Evolutionary conservation across 2,329 filamentous ascomycete genomes (phyloP), one percentile per base, ranked within the genome.

Genomic region (Fusarium oxysporum): DNA sequence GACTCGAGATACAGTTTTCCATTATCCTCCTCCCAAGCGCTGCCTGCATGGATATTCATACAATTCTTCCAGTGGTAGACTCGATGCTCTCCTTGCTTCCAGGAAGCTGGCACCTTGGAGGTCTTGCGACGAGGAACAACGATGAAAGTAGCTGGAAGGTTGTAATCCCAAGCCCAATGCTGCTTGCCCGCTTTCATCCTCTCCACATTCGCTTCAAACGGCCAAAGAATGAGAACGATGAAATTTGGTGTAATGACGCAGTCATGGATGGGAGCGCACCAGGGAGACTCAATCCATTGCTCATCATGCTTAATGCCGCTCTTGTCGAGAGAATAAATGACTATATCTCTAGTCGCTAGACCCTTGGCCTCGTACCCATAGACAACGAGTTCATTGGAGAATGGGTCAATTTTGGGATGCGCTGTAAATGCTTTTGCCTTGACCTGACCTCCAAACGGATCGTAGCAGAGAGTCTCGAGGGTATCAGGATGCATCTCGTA

Each of bases 361-460:
- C 69, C 71, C 17, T 72, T 73, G 8, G 71, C 71, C n/a, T 73
- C 65, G 4, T 72, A 72, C 0, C 71, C 71, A 16, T n/a, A 72
- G 2, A 64, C 65, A 0, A 73, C 65, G 0, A 73, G 44, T 17
- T 73, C 71, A 0, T 72, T 8, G 1, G 66, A 58, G 8, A 13
- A 62, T 0, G 69, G 66, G 5, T 73, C 71, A 16, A 69, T 3
- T 25, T 73, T 73, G 0, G 70, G 70, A 5, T 70, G 69, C 0
- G 69, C 65, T 0, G 71, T 69, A 4, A 73, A 73, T 0, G 68
- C 50, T 16, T 73, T 72, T 4, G 65, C 41, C 4, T 70, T 71
- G 54, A 73, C 13, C 35, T 73, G 65, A 5, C 6, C 62, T 0
- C 33, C 55, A 4, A 73, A 73, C 0, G 71, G 68, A 8, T 73